phyloP scores from a whole-genome alignment of 345 rosid genomes.

The Erucastrum elatum region DNA sequence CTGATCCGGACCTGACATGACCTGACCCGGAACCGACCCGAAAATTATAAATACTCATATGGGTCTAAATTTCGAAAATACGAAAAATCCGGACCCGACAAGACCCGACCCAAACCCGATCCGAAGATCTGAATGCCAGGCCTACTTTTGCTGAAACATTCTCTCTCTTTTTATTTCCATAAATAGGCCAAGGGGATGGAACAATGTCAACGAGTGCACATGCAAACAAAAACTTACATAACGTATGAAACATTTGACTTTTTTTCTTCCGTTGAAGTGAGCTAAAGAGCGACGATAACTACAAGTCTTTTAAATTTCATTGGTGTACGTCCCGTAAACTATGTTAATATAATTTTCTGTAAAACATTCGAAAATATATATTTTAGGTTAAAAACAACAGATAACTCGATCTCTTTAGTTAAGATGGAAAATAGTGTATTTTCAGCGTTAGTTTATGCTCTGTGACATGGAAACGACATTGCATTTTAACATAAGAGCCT shows the following conservation, averaged over 20 bases:
- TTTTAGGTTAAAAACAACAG: not conserved
- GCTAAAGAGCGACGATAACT: not conserved
- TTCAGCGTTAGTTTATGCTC: not conserved
- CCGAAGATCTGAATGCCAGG: too few relatives aligned
- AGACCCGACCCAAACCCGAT: too few relatives aligned
- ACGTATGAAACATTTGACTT: not conserved
- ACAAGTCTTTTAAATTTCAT: too few relatives aligned
- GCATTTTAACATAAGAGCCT: too few relatives aligned
- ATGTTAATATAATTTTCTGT: not conserved
- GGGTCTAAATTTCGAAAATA: too few relatives aligned
- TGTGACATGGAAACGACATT: too few relatives aligned
- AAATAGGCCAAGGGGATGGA: not conserved
- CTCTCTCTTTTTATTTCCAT: not conserved
- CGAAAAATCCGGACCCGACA: too few relatives aligned
- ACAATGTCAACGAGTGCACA: not conserved
- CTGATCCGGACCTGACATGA: too few relatives aligned
- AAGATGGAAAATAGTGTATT: not conserved
- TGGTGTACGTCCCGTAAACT: not conserved
- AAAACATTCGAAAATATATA: not conserved
- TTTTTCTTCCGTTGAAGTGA: not conserved
- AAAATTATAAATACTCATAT: too few relatives aligned
- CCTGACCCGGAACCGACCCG: too few relatives aligned
- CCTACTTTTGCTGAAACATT: not conserved
- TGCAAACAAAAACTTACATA: not conserved
- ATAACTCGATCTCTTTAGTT: not conserved